Base-by-base conservation (phyloP, 441 rosid species). In the Mallotus repandus region DNA sequence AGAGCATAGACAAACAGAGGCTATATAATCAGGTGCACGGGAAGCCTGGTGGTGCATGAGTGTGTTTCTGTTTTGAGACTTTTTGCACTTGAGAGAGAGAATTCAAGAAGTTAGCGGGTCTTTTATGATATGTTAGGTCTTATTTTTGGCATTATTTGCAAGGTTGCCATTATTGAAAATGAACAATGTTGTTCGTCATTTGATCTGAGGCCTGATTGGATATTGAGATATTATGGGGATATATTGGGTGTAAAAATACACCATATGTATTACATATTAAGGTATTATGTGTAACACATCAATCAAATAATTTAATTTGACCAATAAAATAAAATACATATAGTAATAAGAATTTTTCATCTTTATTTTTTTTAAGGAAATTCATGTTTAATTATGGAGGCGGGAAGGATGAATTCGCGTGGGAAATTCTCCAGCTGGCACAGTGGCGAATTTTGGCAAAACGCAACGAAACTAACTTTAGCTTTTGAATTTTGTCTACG, bases 101-200 rank as follows among this genome's bases (percentile, higher is more conserved):
- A 73, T 73, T 80, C 72, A 69, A 80, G 61, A 45, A 79, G 72
- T 68, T 55, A 5, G 21, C 41, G 35, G 32, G 53, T 72, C 41
- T 21, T 61, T 38, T 1, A 12, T 38, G 9, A 53, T n/a, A 32
- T 14, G 38, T 18, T 22, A 64, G 57, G 46, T 29, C 61, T 9
- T 35, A 4, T 9, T 41, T 10, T 53, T 43, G 0, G 10, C 4
- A 5, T 7, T 74, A 74, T 65, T 70, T 74, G 57, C 81, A 38
- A 59, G 7, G 19, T 5, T 70, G 49, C 78, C 78, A 66, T 18
- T 18, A 0, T 1, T 12, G 2, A 0, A 22, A 3, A 4, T 6
- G 41, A 38, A 38, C 41, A 4, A 5, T 69, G 5, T 49, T 49
- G 11, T 11, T 49, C 15, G 52, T 13, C 52, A 49, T 35, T 15